A percentile compares a stretch with the other conserved stretches of the same genome.
Conservation (phyloP, 306 rosid genomes). For the Parietaria judaica region DNA sequence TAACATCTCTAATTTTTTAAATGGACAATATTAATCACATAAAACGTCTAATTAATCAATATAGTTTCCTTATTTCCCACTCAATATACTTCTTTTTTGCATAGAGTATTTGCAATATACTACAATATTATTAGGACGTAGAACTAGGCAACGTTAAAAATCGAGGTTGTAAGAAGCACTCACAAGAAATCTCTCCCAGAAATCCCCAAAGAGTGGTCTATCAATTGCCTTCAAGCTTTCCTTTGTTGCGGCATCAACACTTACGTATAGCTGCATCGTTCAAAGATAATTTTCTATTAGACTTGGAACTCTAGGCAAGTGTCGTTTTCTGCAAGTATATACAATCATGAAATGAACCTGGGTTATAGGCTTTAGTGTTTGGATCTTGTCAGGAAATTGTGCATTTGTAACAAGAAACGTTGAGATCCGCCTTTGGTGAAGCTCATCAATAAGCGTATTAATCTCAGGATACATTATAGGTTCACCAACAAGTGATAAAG, state of each 20-base stretch:
- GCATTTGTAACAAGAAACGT: constrained; percentile 97
- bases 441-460: constrained; percentile 76
- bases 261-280: constrained; percentile 76
- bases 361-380: constrained; percentile 61
- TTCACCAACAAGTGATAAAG: constrained; percentile 97
- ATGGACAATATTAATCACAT: too few species aligned
- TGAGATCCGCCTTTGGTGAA: constrained; percentile 73
- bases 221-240: constrained; percentile 94
- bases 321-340: too few species aligned
- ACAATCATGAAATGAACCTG: constrained; percentile 41
- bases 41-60: too few species aligned
- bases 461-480: constrained; percentile 99
- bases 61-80: background rate
- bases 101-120: background rate
- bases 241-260: constrained; percentile 96
- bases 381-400: constrained; percentile 90
- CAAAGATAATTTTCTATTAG: constrained; percentile 16
- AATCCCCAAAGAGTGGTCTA: constrained; percentile 95
- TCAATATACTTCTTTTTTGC: background rate
- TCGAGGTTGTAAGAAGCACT: constrained; percentile 22
- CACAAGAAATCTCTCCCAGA: constrained; percentile 95
- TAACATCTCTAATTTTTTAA: too few species aligned
- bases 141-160: background rate
- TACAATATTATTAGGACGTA: background rate
- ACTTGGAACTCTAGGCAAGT: constrained; percentile 5